Base-by-base conservation (phyloP, 2,329 filamentous ascomycete species). In the Anisogramma anomala region DNA sequence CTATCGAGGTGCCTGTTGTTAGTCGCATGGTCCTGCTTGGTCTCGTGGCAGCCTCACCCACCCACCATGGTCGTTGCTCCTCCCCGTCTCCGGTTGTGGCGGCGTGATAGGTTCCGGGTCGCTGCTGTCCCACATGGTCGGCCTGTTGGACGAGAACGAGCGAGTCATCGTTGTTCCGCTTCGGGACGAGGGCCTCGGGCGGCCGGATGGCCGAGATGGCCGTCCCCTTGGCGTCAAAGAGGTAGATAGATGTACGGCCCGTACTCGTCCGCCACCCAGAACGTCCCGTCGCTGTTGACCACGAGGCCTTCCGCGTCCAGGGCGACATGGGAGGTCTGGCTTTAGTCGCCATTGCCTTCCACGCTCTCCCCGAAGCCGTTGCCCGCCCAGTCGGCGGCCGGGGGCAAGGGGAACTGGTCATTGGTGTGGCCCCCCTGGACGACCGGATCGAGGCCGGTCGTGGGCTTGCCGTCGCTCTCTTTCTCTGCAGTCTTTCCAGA, bases 191-290 rank as follows among this genome's bases (percentile, higher is more conserved):
- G 1, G 80, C 79, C 37, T 72, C 63, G 1, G 79, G 79, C 0
- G 80, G 79, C 11, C 72, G 68, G 44, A 84, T 77, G 1, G 79
- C 79, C 1, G 64, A 60, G 13, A 74, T 56, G 72, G 85, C 78
- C 25, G 62, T 65, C 26, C 82, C 81, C 0, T 55, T 53, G 3
- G 56, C 48, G 46, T 67, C 61, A 58, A 85, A 84, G 33, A 75
- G 69, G 64, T 83, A 85, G 17, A 84, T 62, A 85, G 17, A 84
- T 62, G 50, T 78, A 84, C 0, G 78, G 78, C 0, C 79, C 80
- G 53, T 82, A 81, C 59, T 84, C 81, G 53, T 85, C 81, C 6
- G 66, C 71, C 28, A 84, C 64, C 77, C 78, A 85, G 59, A 82
- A 84, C 0, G 66, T 65, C 10, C 72, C 75, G 41, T 81, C 71